Percentiles rank a stretch among this genome's conserved stretches.
phyloP scores from a whole-genome alignment of 441 rosid genomes.

The Lepidium campestre region DNA sequence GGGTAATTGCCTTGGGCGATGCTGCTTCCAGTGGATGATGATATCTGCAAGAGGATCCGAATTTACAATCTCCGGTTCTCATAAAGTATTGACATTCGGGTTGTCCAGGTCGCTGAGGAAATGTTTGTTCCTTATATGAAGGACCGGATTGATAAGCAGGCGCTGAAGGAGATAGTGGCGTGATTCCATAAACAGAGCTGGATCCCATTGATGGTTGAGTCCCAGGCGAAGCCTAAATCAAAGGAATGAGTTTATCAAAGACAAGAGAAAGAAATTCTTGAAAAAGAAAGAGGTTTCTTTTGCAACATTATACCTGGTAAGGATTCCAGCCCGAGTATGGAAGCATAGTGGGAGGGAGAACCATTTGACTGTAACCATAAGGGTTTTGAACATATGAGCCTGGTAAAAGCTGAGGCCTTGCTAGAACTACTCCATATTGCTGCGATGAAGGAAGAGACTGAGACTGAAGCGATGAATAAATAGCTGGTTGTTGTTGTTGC shows the following conservation, averaged over 20 bases:
- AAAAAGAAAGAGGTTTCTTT: background rate
- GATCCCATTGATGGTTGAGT: constrained; percentile 56
- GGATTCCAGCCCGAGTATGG: constrained; percentile 72
- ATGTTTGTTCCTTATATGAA: constrained; percentile 47
- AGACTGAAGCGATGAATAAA: constrained; percentile 60
- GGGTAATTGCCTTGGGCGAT: constrained; percentile 13
- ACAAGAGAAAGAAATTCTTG: background rate
- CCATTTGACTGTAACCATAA: constrained; percentile 50
- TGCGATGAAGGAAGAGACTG: constrained; percentile 58
- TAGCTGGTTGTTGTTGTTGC: constrained; percentile 43
- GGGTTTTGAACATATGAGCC: constrained; percentile 67
- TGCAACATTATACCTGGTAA: constrained; percentile 52
- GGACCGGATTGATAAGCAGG: constrained; percentile 52
- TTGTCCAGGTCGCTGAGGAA: constrained; percentile 88
- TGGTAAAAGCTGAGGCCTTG: constrained; percentile 70
- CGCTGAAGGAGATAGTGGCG: constrained; percentile 69
- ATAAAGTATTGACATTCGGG: constrained; percentile 84
- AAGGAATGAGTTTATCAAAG: background rate
- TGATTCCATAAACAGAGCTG: constrained; percentile 55
- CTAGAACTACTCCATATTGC: constrained; percentile 70
- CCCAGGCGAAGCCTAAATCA: constrained; percentile 55
- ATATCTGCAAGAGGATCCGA: constrained; percentile 81
- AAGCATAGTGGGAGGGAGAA: constrained; percentile 67
- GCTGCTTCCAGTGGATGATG: constrained; percentile 77
- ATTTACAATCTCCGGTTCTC: constrained; percentile 93